Evolutionary conservation across 2,329 filamentous ascomycete species (phyloP), one percentile per base, ranked within the genome.

Genomic region (Lithohypha guttulata): DNA sequence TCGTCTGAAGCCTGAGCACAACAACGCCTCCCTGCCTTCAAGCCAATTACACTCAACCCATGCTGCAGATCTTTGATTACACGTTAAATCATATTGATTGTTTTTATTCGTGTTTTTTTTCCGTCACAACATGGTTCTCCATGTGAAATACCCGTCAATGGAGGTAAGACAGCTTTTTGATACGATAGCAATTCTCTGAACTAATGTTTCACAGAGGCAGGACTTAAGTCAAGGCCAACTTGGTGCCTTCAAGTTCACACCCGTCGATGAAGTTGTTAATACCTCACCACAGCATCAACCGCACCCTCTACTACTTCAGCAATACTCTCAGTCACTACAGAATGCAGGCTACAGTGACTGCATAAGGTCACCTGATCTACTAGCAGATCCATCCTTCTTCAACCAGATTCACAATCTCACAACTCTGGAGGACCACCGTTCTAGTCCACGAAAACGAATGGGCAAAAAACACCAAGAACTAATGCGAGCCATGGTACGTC

Each of bases 201-300:
- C n/a, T n/a, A n/a, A n/a, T n/a, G n/a, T n/a, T n/a, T n/a, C n/a
- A n/a, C n/a, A n/a, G 39, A 33, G 49, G 35, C 49, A 52, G 33
- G 48, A 52, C 38, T 42, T 52, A 15, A 49, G 48, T 22, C 49
- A 52, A 34, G 43, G 42, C 17, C 49, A 52, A 28, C 42, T 52
- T 26, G 49, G 49, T 25, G 50, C 47, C 35, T 52, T 52, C 48
- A 52, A 51, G 21, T 50, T 52, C 38, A 48, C 43, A 19, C 49
- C 47, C 3, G 45, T 48, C 18, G 49, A 49, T 41, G 30, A 40
- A 27, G 20, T 18, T 21, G 10, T 20, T n/a, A n/a, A 11, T 34
- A 14, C 17, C 15, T 2, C 26, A 30, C 26, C 20, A 17, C 35
- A 39, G 4, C 21, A 8, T 21, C n/a, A 25, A 6, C 35, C 35